Conservation (phyloP, 2,329 filamentous ascomycete genomes). For the Ramichloridium luteum region DNA sequence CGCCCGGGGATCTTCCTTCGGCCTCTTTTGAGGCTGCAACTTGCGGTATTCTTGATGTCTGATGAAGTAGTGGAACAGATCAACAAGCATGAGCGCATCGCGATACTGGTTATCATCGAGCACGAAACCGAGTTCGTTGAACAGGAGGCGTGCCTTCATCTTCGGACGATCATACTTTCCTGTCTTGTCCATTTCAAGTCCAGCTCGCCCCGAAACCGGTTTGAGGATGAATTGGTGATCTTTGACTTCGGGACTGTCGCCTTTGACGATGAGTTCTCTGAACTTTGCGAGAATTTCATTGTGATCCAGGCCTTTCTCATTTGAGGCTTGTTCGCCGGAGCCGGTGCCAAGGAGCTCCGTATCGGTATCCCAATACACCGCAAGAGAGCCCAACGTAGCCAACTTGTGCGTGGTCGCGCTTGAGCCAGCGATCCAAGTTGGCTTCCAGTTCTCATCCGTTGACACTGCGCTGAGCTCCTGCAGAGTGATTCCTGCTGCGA, state of each 20-base stretch:
- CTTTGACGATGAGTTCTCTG: conserved; percentile 64
- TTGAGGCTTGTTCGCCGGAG: conserved; percentile 53
- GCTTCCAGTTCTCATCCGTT: conserved; percentile 88
- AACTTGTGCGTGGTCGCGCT: conserved; percentile 80
- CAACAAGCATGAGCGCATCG: conserved; percentile 93
- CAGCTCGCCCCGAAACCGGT: conserved; percentile 88
- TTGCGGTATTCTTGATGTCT: conserved; percentile 96
- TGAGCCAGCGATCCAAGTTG: conserved; percentile 87
- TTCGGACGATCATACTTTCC: conserved; percentile 67
- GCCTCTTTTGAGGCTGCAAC: conserved; percentile 70
- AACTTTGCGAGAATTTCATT: conserved; percentile 67
- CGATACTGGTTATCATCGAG: conserved; percentile 96
- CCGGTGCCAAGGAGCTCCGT: conserved; percentile 70
- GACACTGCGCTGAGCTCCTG: conserved; percentile 96
- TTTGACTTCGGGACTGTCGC: conserved; percentile 43
- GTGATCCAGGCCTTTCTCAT: conserved; percentile 53
- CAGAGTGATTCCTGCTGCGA: conserved; percentile 81
- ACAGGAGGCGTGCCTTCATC: conserved; percentile 80
- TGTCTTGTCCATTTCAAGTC: conserved; percentile 89
- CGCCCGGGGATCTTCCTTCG: conserved; percentile 80
- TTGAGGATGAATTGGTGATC: conserved; percentile 89
- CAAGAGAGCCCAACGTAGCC: conserved; percentile 75
- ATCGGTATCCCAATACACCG: conserved; percentile 98
- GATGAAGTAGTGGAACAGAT: conserved; percentile 96
- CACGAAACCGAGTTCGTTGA: conserved; percentile 96